Evolutionary conservation across 129 eudicot genomes (phyloP).

Genomic region (Heracleum sosnowskyi): DNA sequence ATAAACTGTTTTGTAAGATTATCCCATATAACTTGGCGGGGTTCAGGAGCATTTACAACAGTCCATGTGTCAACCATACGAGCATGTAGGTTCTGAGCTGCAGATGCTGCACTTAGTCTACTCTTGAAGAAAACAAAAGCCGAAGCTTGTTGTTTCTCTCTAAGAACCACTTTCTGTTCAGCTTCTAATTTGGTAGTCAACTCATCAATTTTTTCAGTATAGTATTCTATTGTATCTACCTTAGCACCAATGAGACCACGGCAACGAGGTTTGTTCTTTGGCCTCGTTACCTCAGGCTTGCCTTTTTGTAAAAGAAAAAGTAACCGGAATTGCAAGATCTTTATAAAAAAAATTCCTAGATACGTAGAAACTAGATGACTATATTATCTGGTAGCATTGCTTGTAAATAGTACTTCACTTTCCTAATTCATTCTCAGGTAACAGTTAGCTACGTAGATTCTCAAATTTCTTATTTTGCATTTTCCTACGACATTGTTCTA

Average conservation of each 20-base stretch:
- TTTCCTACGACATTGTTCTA: too few relatives aligned
- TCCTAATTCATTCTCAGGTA: too few relatives aligned
- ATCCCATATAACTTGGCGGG: conserved; percentile 69
- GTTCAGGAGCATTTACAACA: conserved; percentile 72
- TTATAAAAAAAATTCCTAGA: too few relatives aligned
- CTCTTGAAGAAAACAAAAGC: conserved; percentile 64
- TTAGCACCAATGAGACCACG: conserved; percentile 69
- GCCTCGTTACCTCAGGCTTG: conserved; percentile 51
- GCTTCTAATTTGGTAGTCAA: conserved; percentile 65
- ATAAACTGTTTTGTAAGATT: conserved; percentile 62
- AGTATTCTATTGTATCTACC: conserved; percentile 71
- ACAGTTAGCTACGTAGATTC: too few relatives aligned
- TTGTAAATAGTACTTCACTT: too few relatives aligned
- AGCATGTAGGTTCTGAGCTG: conserved; percentile 72
- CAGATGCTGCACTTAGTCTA: conserved; percentile 68
- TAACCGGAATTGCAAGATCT: neutral
- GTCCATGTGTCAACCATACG: conserved; percentile 83
- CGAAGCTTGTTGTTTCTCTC: conserved; percentile 58
- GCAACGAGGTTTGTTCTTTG: conserved; percentile 46
- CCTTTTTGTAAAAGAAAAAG: neutral
- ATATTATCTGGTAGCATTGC: too few relatives aligned
- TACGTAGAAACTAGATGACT: too few relatives aligned
- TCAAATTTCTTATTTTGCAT: too few relatives aligned
- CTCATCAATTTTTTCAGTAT: conserved; percentile 49
- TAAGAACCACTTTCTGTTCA: conserved; percentile 54